These are phyloP conservation scores for Suillus variegatus DNA, from an alignment of 768 basidiomycete species.

Conservation along the genomic window DNA sequence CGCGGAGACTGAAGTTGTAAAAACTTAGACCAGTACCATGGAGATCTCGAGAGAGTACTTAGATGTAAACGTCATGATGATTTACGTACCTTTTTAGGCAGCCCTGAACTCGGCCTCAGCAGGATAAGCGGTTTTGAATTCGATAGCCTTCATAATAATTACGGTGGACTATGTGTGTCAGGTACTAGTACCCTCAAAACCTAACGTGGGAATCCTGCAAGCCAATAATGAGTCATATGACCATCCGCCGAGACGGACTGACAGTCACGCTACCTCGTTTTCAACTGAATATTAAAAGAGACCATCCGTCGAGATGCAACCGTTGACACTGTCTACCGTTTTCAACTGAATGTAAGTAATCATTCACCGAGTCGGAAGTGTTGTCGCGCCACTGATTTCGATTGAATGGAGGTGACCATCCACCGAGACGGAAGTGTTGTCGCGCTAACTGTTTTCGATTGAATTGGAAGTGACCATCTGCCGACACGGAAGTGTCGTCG, in stretches of 20 bases:
- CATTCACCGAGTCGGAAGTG: too few relatives aligned
- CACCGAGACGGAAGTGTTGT: neutral
- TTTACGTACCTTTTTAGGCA: slow-evolving; percentile 18
- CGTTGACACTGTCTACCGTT: too few relatives aligned
- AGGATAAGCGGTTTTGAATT: neutral
- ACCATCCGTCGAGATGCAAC: too few relatives aligned
- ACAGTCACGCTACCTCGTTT: too few relatives aligned
- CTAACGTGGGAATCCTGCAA: neutral
- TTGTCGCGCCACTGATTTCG: too few relatives aligned
- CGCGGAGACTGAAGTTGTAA: slow-evolving; percentile 17
- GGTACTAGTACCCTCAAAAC: neutral
- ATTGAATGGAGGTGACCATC: too few relatives aligned
- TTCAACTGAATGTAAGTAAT: too few relatives aligned
- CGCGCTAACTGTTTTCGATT: too few relatives aligned
- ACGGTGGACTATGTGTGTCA: too few relatives aligned
- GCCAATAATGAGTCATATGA: neutral
- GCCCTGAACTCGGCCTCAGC: slow-evolving; percentile 17
- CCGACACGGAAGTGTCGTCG: neutral
- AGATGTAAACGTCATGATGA: slow-evolving; percentile 14
- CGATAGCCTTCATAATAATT: neutral
- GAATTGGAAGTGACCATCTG: too few relatives aligned
- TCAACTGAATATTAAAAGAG: too few relatives aligned
- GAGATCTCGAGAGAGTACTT: slow-evolving; percentile 18
- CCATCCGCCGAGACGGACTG: neutral
- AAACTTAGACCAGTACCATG: slow-evolving; percentile 23